These are phyloP conservation scores for Ormosia semicastrata DNA, from an alignment of 306 rosid genomes.

Conservation along the genomic window DNA sequence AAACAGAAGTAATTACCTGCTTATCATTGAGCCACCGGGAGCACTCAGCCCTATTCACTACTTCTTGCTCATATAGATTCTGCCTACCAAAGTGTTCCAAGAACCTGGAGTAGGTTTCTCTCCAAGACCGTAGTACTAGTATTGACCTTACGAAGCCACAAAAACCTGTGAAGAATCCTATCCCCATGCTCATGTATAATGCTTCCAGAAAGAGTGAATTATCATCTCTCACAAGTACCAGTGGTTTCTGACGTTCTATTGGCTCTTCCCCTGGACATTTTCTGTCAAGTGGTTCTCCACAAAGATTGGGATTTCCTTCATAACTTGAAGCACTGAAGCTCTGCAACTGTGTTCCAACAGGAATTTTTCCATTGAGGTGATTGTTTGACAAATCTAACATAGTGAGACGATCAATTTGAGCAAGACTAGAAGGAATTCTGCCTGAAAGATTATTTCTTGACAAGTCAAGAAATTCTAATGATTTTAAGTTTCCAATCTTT, in stretches of 20 bases:
- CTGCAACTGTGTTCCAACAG: conserved; percentile 13
- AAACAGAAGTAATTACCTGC: too few species aligned
- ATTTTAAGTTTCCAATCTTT: background rate
- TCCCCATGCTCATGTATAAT: conserved; percentile 23
- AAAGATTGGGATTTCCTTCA: background rate
- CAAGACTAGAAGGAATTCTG: conserved; percentile 1
- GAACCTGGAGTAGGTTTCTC: background rate
- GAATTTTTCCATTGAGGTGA: conserved; percentile 7
- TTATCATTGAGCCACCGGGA: too few species aligned
- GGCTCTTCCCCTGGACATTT: background rate
- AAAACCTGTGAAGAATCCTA: conserved; percentile 1
- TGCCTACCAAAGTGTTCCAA: background rate
- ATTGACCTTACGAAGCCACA: background rate
- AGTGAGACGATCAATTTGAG: background rate
- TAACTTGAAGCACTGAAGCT: background rate
- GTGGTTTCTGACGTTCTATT: background rate
- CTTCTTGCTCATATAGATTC: background rate
- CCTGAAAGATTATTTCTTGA: conserved; percentile 20
- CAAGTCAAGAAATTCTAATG: conserved; percentile 20
- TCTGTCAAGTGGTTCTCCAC: conserved; percentile 15
- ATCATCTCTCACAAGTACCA: background rate
- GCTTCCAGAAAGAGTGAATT: conserved; percentile 9
- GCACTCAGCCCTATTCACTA: background rate
- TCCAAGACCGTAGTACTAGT: background rate
- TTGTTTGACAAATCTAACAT: conserved; percentile 23